Percentiles rank a stretch among this genome's conserved stretches.
These are phyloP conservation scores for Avena insularis DNA, from an alignment of 176 grass and related monocot species.

Conservation along the genomic window DNA sequence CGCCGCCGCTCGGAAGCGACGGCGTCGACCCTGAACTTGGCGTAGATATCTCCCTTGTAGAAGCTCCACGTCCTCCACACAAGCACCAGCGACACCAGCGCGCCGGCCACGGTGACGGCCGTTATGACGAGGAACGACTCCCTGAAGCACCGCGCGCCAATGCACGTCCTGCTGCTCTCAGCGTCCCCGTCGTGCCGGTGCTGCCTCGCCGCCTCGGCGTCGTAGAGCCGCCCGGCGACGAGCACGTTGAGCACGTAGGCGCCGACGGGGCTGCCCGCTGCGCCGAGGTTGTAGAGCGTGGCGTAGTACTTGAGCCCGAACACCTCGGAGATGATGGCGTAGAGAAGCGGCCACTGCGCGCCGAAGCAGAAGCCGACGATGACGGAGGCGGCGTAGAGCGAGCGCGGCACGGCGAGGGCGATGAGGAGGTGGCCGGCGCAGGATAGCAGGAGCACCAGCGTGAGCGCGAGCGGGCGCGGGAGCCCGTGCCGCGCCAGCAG, in stretches of 20 bases:
- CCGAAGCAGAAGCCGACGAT: slow-evolving; percentile 68
- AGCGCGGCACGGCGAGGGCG: not conserved
- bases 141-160: slow-evolving; percentile 24
- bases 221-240: slow-evolving; percentile 45
- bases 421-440: not conserved
- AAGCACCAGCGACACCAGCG: slow-evolving; percentile 30
- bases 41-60: slow-evolving; percentile 40
- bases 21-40: slow-evolving; percentile 20
- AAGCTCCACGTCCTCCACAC: slow-evolving; percentile 39
- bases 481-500: not conserved
- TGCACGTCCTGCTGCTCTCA: not conserved
- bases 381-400: not conserved
- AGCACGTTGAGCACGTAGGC: slow-evolving; percentile 69
- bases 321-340: slow-evolving; percentile 6
- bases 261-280: not conserved
- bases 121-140: slow-evolving; percentile 33
- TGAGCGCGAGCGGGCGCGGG: not conserved
- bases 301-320: not conserved
- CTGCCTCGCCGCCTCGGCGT: slow-evolving; percentile 18
- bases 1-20: not conserved
- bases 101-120: slow-evolving; percentile 6
- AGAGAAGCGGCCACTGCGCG: slow-evolving; percentile 73
- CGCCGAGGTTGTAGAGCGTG: slow-evolving; percentile 1
- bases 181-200: not conserved
- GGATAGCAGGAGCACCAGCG: slow-evolving; percentile 3